Evolutionary conservation across 225 moss, liverwort and hornwort species (phyloP).

Genomic region (Ulota crispa): DNA sequence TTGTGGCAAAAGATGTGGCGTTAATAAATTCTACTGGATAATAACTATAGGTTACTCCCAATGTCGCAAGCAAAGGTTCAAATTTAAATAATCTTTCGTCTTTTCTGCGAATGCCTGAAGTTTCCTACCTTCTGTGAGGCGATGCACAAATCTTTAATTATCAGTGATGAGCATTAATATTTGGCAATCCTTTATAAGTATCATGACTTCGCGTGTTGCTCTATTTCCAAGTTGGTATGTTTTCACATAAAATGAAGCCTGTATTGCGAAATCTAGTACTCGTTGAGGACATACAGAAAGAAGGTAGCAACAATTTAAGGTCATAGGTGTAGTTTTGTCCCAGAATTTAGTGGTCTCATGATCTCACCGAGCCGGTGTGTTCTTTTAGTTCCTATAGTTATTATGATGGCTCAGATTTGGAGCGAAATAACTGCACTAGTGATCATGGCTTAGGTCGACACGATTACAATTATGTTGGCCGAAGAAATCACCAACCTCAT

Average conservation of each 20-base stretch:
- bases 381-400: background rate
- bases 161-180: background rate
- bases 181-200: background rate
- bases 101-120: background rate
- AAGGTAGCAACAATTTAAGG: background rate
- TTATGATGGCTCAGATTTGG: background rate
- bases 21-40: background rate
- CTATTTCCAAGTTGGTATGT: background rate
- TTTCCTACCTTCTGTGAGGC: background rate
- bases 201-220: background rate
- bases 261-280: background rate
- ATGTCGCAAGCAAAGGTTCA: background rate
- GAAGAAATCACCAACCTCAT: background rate
- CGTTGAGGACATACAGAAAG: background rate
- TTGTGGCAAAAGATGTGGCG: background rate
- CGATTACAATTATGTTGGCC: background rate
- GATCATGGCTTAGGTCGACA: background rate
- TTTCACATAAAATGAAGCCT: background rate
- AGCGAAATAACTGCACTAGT: background rate
- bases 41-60: background rate
- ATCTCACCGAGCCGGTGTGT: background rate
- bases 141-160: background rate
- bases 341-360: background rate
- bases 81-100: background rate
- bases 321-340: background rate